A percentile compares a stretch with the other conserved stretches of the same genome.
Conservation (phyloP, 257 asterid genomes). For the Agastache rugosa region DNA sequence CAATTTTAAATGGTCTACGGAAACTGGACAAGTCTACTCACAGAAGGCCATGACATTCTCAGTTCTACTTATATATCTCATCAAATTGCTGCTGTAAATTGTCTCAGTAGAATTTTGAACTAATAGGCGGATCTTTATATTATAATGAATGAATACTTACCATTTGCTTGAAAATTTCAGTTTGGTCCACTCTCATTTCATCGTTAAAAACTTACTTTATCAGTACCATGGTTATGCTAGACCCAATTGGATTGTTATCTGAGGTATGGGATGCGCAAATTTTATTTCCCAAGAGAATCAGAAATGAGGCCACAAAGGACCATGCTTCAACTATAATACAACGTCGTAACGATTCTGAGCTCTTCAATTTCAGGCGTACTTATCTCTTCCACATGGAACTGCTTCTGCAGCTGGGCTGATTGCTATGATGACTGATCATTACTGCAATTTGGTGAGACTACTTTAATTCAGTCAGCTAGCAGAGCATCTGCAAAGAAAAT, state of each 20-base stretch:
- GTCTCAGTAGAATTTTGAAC: conserved; percentile 22
- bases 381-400: conserved; percentile 95
- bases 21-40: conserved; percentile 6
- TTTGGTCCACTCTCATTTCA: background rate
- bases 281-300: conserved; percentile 10
- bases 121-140: conserved; percentile 23
- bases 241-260: conserved; percentile 10
- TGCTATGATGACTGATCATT: conserved; percentile 99
- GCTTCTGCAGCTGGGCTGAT: conserved; percentile 87
- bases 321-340: conserved; percentile 23
- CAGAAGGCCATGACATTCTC: conserved; percentile 10
- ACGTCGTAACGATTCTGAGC: conserved; percentile 25
- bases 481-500: conserved; percentile 25
- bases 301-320: conserved; percentile 24
- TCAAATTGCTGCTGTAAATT: conserved; percentile 18
- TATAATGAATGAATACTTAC: conserved; percentile 3
- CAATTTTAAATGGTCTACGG: conserved; percentile 5
- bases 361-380: conserved; percentile 79
- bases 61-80: conserved; percentile 21
- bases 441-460: conserved; percentile 79
- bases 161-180: conserved; percentile 1
- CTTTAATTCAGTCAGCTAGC: conserved; percentile 26
- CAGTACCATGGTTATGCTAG: conserved; percentile 15
- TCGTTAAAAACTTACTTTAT: background rate
- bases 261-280: conserved; percentile 10